Evolutionary conservation across 192 early-diverging fungal genomes (phyloP), one percentile per base, ranked within the genome.

Genomic region (Coemansia sp.): DNA sequence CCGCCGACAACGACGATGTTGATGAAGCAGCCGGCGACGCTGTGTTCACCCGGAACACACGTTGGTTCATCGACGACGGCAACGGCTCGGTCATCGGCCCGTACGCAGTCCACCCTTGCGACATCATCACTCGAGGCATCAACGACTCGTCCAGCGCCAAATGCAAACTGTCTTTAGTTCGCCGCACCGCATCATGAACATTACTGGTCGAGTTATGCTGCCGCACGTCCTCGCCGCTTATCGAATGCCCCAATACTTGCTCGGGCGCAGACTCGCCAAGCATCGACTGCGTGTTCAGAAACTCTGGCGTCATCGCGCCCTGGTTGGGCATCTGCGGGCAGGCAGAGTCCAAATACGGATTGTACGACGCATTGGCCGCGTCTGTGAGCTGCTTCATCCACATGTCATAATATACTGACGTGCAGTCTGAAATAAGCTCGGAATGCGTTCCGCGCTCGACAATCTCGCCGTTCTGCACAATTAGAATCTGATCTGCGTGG

Each of bases 321-420:
- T 65, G 54, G n/a, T 71, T 65, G 8, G 65, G 59, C 41, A 64
- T n/a, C 19, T 64, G 56, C 13, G 71, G 61, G 48, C 48, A 49
- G 18, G 58, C 58, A 2, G 62, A 62, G 22, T 71, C 75, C 45
- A 78, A 53, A 22, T 61, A 57, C 45, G 65, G 62, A 37, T 78
- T 66, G 62, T 71, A 78, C 12, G 69, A 61, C 22, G 69, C 68
- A 29, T 64, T 79, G 19, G 62, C 67, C 0, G 68, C 85, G 57
- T 93, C 90, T 4, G 81, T 73, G 38, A 90, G 79, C 85, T 98
- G 94, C 66, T 92, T 89, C 65, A 89, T 88, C 95, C 94, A 96
- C 92, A 96, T 93, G 58, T 89, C 85, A 62, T 86, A 91, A 66
- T 98, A 96, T 2, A 91, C 84, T 5, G 86, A 54, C 72, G 49